These are phyloP conservation scores for Gastrolobium villosum DNA, from an alignment of 306 rosid species.

Conservation along the genomic window DNA sequence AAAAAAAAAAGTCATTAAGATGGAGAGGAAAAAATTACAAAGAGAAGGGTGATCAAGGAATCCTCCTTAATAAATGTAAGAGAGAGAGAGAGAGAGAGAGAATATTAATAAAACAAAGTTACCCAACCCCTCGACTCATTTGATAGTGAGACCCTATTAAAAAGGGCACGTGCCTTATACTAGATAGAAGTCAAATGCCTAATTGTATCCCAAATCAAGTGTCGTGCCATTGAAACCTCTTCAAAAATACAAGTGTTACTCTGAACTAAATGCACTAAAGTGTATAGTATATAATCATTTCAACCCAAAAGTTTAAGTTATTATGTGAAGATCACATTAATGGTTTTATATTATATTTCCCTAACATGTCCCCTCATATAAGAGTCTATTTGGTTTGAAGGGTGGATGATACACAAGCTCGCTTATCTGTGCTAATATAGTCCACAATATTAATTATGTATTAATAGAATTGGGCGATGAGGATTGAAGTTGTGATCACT, in stretches of 20 bases:
- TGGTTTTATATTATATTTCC: no score
- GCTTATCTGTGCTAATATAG: no score
- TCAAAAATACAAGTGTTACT: background rate
- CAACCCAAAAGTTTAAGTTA: no score
- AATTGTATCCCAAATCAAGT: background rate
- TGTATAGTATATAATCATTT: no score
- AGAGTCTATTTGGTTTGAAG: no score
- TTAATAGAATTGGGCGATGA: no score
- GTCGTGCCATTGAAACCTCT: background rate
- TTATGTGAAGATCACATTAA: no score
- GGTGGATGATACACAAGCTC: no score
- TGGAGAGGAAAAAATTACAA: background rate
- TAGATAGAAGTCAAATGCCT: background rate
- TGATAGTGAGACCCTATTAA: background rate
- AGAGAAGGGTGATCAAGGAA: conserved; percentile 3
- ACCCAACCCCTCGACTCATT: background rate
- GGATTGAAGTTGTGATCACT: no score
- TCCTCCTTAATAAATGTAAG: background rate
- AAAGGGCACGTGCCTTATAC: background rate
- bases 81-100: background rate
- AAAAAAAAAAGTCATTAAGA: conserved; percentile 5
- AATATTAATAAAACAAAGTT: background rate
- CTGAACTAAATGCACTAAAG: conserved; percentile 8
- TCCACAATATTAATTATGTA: no score
- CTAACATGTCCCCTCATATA: no score